phyloP scores from a whole-genome alignment of 306 rosid species.

The Casuarina glauca region DNA sequence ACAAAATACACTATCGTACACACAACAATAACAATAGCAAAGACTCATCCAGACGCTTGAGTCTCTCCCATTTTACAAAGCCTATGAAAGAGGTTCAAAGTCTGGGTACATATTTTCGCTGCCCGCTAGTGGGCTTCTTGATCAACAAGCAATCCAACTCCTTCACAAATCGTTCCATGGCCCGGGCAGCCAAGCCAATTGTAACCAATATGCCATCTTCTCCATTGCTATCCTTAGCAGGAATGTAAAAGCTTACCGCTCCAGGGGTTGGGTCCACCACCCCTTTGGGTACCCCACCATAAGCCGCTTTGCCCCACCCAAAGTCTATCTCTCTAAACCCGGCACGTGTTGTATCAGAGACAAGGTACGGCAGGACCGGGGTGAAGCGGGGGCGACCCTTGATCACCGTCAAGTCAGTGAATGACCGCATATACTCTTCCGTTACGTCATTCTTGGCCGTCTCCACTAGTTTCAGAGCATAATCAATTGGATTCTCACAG shows the following conservation, averaged over 20 bases:
- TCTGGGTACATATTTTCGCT: not conserved
- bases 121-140: not conserved
- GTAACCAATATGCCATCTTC: conserved; percentile 55
- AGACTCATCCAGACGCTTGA: too few relatives aligned
- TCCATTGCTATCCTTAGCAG: conserved; percentile 27
- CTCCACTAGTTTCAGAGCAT: conserved; percentile 32
- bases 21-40: too few relatives aligned
- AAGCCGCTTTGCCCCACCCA: conserved; percentile 62
- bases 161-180: conserved; percentile 43
- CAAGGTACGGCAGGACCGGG: conserved; percentile 39
- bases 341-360: conserved; percentile 51
- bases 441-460: conserved; percentile 24
- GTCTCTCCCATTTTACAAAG: too few relatives aligned
- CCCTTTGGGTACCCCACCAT: conserved; percentile 56
- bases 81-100: not conserved
- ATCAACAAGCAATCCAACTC: conserved; percentile 30
- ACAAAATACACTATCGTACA: too few relatives aligned
- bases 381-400: conserved; percentile 49
- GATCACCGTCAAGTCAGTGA: conserved; percentile 49
- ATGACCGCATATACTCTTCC: conserved; percentile 51
- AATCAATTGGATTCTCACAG: conserved; percentile 9
- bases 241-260: conserved; percentile 44
- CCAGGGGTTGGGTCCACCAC: conserved; percentile 55
- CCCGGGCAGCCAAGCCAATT: conserved; percentile 37
- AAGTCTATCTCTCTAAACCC: conserved; percentile 54